Evolutionary conservation across 2,329 filamentous ascomycete species (phyloP).

Genomic region (Furcasterigmium sp.): DNA sequence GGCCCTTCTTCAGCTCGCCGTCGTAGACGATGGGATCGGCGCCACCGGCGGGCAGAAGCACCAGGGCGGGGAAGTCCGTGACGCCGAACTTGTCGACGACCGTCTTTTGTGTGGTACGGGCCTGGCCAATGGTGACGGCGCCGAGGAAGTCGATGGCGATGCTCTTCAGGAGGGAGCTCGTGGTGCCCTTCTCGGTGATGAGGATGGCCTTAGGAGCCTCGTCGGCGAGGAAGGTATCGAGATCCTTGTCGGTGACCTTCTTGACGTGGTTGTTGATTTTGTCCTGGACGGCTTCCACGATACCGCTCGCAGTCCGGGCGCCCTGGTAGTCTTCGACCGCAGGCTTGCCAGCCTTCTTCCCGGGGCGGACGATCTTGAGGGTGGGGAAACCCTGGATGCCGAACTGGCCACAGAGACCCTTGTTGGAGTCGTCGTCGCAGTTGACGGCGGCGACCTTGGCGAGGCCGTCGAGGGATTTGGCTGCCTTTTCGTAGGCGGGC

Average conservation of each 20-base stretch:
- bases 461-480: conserved; percentile 81
- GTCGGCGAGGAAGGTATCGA: conserved; percentile 69
- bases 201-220: conserved; percentile 78
- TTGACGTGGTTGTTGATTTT: conserved; percentile 92
- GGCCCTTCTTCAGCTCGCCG: conserved; percentile 80
- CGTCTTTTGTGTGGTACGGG: conserved; percentile 72
- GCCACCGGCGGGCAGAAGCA: conserved; percentile 70
- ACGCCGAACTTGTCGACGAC: conserved; percentile 72
- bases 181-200: conserved; percentile 90
- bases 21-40: conserved; percentile 68
- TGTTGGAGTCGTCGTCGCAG: conserved; percentile 92
- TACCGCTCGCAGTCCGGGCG: conserved; percentile 73
- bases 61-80: conserved; percentile 70
- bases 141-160: conserved; percentile 88
- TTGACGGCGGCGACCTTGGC: conserved; percentile 93
- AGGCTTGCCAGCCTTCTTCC: conserved; percentile 71
- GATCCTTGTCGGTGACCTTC: conserved; percentile 70
- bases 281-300: conserved; percentile 77
- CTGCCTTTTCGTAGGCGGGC: conserved; percentile 91
- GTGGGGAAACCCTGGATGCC: conserved; percentile 94
- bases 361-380: conserved; percentile 84
- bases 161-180: conserved; percentile 74
- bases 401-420: conserved; percentile 77
- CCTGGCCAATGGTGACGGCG: conserved; percentile 72
- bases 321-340: conserved; percentile 89